Evolutionary conservation across 768 basidiomycete genomes (phyloP), one percentile per base, ranked within the genome.

Genomic region (Holtermanniella nyarrowii): DNA sequence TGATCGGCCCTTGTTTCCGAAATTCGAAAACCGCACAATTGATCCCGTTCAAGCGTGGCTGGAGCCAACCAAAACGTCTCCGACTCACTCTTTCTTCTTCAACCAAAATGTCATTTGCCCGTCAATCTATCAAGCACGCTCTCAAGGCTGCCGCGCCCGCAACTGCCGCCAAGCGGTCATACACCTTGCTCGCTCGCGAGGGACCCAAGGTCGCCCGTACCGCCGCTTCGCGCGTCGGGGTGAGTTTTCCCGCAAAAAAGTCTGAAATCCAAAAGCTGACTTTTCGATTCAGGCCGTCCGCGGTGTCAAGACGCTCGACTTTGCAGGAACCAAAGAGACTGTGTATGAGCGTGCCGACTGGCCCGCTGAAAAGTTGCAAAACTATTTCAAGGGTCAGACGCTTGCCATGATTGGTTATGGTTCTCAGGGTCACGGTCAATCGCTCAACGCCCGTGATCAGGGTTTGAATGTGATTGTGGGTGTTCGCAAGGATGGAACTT

Each of bases 351-450:
- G 88, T 58, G 80, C 79, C 62, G 95, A 99, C 80, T 99, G 95
- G 95, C 95, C 95, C 27, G 76, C 93, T 56, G 82, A 88, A 56
- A 97, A 88, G 77, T 83, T 99, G 70, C 93, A 97, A 74, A 90
- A 97, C 73, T 99, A 93, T 80, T 95, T 99, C 81, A 97, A 97
- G 76, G 86, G 97, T 70, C 95, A 99, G 75, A 96, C 91, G 60
- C 87, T 99, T 50, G 93, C 93, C 57, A 82, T 99, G 75, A 97
- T 97, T 64, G 95, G 95, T 54, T 97, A 99, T 71, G 95, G 95
- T 56, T 97, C 95, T 12, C 67, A 71, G 76, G 91, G 93, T 40
- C 95, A 97, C 73, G 95, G 95, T 18, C 95, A 97, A 75, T 91
- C 93, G 58, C 77, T 99, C 73, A 99, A 99, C 71, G 93, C 95